Evolutionary conservation across 306 rosid species (phyloP).

Genomic region (Gastrolobium villosum): DNA sequence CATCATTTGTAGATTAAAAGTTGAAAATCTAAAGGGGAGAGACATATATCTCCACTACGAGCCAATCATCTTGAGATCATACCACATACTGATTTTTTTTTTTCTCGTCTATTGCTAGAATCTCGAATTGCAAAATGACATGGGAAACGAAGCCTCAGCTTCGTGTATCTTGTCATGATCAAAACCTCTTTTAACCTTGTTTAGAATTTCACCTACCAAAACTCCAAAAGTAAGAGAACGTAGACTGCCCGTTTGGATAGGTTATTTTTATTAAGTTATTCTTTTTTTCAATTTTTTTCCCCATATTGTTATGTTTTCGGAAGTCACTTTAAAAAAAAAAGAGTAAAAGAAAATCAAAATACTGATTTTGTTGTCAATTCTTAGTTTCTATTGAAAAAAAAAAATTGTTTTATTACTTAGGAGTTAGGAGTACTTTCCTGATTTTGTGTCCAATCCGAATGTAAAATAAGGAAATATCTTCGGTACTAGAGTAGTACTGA

Average conservation of each 20-base stretch:
- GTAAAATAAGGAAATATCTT: too few species aligned
- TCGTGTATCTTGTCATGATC: conserved; percentile 16
- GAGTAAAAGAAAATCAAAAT: too few species aligned
- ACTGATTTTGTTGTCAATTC: too few species aligned
- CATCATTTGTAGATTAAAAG: conserved; percentile 29
- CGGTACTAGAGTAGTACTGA: too few species aligned
- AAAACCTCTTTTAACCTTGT: not conserved
- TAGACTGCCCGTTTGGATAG: not conserved
- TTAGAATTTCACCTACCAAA: not conserved
- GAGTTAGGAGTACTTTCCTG: too few species aligned
- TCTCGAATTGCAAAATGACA: not conserved
- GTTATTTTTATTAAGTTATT: too few species aligned
- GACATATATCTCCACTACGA: conserved; percentile 13
- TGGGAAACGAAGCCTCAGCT: conserved; percentile 14
- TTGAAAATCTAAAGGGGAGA: conserved; percentile 30
- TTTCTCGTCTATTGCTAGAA: not conserved
- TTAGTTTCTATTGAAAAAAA: too few species aligned
- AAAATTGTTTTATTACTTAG: too few species aligned
- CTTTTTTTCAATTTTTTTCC: too few species aligned
- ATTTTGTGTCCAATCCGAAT: too few species aligned
- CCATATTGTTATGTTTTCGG: too few species aligned
- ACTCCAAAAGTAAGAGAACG: not conserved
- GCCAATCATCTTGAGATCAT: not conserved
- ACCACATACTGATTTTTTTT: not conserved
- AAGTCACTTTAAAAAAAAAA: too few species aligned